Conservation (phyloP, 2,329 filamentous ascomycete genomes). For the Fusarium compactum region DNA sequence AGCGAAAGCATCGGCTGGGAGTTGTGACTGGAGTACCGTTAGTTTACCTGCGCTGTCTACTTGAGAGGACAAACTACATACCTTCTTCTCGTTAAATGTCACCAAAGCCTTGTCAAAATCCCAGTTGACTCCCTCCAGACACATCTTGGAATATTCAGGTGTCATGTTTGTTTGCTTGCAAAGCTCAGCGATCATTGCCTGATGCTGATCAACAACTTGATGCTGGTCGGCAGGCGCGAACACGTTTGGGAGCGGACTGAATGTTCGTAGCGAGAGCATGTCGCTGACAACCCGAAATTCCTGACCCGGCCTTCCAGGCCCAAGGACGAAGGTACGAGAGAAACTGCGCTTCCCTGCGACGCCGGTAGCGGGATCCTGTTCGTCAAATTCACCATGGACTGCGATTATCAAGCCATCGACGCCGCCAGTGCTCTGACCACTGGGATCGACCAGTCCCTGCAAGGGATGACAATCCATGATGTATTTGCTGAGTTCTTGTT, state of each 20-base stretch:
- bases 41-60: conserved; percentile 5
- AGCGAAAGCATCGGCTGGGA: conserved; percentile 64
- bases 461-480: conserved; percentile 85
- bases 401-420: conserved; percentile 83
- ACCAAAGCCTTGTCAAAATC: conserved; percentile 79
- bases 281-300: conserved; percentile 83
- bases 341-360: conserved; percentile 79
- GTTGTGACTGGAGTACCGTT: conserved; percentile 53
- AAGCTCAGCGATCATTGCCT: conserved; percentile 80
- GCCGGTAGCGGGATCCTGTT: conserved; percentile 69
- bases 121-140: conserved; percentile 83
- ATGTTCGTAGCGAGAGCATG: conserved; percentile 79
- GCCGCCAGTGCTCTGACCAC: conserved; percentile 70
- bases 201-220: conserved; percentile 69
- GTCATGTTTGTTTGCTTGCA: conserved; percentile 85
- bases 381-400: conserved; percentile 87
- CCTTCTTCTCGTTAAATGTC: conserved; percentile 82
- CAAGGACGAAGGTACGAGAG: conserved; percentile 82
- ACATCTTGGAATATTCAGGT: conserved; percentile 81
- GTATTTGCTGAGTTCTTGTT: conserved; percentile 76
- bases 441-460: conserved; percentile 77
- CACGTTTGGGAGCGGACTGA: conserved; percentile 63
- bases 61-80: conserved; percentile 52
- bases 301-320: conserved; percentile 75
- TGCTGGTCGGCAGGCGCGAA: conserved; percentile 61